phyloP scores from a whole-genome alignment of 371 early-diverging fungal genomes.

The Mortierella sp. region DNA sequence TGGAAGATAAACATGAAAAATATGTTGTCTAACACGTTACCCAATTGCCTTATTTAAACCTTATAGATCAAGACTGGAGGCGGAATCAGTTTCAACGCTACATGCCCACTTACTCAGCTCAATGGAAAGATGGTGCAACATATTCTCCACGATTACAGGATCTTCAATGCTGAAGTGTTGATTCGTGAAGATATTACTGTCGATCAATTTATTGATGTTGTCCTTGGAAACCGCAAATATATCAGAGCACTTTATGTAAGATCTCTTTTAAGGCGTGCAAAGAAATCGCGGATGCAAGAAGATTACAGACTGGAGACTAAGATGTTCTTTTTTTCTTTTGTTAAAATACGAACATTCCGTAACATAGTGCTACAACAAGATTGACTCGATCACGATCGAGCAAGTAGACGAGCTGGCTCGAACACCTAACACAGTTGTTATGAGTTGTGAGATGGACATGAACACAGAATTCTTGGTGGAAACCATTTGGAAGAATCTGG shows the following conservation, averaged over 20 bases:
- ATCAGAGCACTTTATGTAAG: slow-evolving; percentile 94
- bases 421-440: slow-evolving; percentile 91
- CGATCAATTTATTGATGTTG: slow-evolving; percentile 99
- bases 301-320: neutral
- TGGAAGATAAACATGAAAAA: neutral
- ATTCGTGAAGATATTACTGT: slow-evolving; percentile 97
- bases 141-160: slow-evolving; percentile 97
- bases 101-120: slow-evolving; percentile 90
- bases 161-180: slow-evolving; percentile 99
- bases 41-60: neutral
- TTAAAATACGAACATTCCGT: neutral
- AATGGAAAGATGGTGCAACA: slow-evolving; percentile 93
- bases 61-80: slow-evolving; percentile 93
- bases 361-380: slow-evolving; percentile 94
- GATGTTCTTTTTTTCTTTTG: neutral
- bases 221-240: slow-evolving; percentile 98
- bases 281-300: neutral
- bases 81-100: slow-evolving; percentile 96
- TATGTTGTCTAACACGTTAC: neutral
- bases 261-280: neutral
- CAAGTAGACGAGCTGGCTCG: slow-evolving; percentile 94
- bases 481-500: slow-evolving; percentile 90
- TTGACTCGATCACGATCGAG: slow-evolving; percentile 97
- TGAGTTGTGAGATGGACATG: slow-evolving; percentile 93
- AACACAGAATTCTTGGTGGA: slow-evolving; percentile 96